These are phyloP conservation scores for Globisporangium paddicum DNA, from an alignment of 352 stramenopile species.

Conservation along the genomic window DNA sequence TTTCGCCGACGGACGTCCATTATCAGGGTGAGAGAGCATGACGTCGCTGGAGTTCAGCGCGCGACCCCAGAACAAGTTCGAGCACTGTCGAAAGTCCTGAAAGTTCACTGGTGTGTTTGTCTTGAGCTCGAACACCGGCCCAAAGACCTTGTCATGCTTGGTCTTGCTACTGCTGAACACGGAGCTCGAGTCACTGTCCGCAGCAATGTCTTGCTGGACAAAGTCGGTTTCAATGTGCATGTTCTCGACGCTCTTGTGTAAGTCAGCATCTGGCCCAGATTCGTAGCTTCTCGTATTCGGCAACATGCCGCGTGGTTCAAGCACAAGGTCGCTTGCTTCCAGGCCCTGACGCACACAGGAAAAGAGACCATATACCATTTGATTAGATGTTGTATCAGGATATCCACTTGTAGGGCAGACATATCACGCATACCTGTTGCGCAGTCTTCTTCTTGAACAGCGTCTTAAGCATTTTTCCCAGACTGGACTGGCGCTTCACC, in stretches of 20 bases:
- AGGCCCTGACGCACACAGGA: no score
- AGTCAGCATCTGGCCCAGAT: not conserved
- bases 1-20: not conserved
- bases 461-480: constrained; percentile 6
- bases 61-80: not conserved
- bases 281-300: not conserved
- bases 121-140: constrained; percentile 14
- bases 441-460: constrained; percentile 12
- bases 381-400: no score
- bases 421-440: constrained; percentile 5
- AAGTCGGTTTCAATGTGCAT: constrained; percentile 11
- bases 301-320: not conserved
- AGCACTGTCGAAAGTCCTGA: constrained; percentile 2
- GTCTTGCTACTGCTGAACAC: constrained; percentile 12
- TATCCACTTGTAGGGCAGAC: no score
- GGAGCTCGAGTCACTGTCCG: not conserved
- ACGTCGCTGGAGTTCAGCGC: not conserved
- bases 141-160: constrained; percentile 2
- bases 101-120: constrained; percentile 8
- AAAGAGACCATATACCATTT: no score
- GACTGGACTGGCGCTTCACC: constrained; percentile 5
- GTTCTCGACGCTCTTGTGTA: constrained; percentile 10
- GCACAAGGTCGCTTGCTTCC: not conserved
- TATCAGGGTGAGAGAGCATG: not conserved
- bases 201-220: constrained; percentile 3